phyloP scores from a whole-genome alignment of 2,329 filamentous ascomycete genomes.

The Nigrospora sphaerica region DNA sequence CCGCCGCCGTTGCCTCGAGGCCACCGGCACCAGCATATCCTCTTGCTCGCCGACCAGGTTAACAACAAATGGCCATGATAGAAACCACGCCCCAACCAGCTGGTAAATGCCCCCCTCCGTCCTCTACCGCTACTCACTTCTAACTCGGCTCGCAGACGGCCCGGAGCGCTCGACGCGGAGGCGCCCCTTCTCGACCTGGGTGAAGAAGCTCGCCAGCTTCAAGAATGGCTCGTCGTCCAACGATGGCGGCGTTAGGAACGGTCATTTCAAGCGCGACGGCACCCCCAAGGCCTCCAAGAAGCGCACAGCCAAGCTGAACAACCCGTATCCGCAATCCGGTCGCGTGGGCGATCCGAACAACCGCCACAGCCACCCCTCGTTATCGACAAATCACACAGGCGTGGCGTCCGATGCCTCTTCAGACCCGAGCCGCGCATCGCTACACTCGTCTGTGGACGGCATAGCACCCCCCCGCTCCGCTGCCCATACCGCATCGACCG shows the following conservation, averaged over 20 bases:
- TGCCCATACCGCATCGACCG: constrained; percentile 77
- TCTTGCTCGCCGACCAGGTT: too few species aligned
- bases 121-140: constrained; percentile 1
- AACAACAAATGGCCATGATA: constrained; percentile 17
- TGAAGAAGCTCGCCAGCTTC: constrained; percentile 87
- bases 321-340: constrained; percentile 85
- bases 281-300: constrained; percentile 46
- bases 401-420: constrained; percentile 44
- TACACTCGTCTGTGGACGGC: constrained; percentile 54
- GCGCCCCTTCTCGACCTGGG: constrained; percentile 85
- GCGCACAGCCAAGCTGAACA: constrained; percentile 63
- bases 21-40: too few species aligned
- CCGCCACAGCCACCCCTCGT: constrained; percentile 44
- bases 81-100: constrained; percentile 15
- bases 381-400: constrained; percentile 48
- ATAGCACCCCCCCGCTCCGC: constrained; percentile 57
- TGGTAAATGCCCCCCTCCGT: constrained; percentile 12
- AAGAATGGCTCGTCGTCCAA: constrained; percentile 62
- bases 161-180: constrained; percentile 58
- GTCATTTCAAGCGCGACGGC: constrained; percentile 30
- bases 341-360: constrained; percentile 32
- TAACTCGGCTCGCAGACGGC: constrained; percentile 46
- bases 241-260: constrained; percentile 32
- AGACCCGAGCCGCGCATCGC: constrained; percentile 51
- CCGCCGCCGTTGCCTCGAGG: too few species aligned